phyloP scores from a whole-genome alignment of 495 filamentous ascomycete genomes.

The Cercophora newfieldiana region DNA sequence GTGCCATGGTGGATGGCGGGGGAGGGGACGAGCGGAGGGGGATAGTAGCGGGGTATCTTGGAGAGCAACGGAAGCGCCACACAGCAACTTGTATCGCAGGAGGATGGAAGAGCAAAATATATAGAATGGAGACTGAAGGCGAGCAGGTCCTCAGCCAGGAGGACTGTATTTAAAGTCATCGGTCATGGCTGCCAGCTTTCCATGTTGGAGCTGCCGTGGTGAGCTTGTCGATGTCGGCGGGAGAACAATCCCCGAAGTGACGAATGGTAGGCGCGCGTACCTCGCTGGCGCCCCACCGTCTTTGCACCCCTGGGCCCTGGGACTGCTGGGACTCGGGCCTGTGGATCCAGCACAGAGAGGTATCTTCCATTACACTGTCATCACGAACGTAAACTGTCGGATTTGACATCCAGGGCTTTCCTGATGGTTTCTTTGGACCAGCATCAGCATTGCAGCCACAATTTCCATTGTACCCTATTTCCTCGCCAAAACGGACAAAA shows the following conservation, averaged over 20 bases:
- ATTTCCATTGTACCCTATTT: too few relatives aligned
- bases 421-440: too few relatives aligned
- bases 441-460: too few relatives aligned
- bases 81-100: neutral
- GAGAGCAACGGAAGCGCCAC: neutral
- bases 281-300: constrained; percentile 13
- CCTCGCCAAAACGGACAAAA: too few relatives aligned
- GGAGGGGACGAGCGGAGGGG: neutral
- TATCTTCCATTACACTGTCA: neutral
- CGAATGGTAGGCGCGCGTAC: constrained; percentile 24
- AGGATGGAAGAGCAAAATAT: neutral
- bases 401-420: too few relatives aligned
- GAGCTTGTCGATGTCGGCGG: constrained; percentile 18
- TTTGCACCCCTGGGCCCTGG: neutral
- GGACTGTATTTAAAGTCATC: constrained; percentile 12
- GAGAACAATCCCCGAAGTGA: constrained; percentile 24
- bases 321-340: neutral
- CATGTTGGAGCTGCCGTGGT: neutral
- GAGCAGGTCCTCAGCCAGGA: neutral
- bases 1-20: constrained; percentile 36
- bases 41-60: neutral
- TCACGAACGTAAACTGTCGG: too few relatives aligned
- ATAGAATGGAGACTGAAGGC: neutral
- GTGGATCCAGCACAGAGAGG: neutral
- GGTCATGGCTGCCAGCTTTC: neutral